phyloP scores from a whole-genome alignment of 768 basidiomycete genomes.

The Collybia sordida region DNA sequence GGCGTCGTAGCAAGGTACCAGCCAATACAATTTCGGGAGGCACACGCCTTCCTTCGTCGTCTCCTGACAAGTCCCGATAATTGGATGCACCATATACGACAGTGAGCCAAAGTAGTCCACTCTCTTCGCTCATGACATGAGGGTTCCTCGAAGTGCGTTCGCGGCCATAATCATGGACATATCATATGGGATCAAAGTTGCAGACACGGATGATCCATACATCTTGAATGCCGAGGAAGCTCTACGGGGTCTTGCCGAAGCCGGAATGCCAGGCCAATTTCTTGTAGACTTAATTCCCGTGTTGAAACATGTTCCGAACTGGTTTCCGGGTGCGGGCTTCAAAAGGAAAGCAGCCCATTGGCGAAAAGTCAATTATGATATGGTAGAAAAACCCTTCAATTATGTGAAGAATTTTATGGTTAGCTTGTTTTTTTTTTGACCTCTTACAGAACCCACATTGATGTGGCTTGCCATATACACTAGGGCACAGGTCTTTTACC shows the following conservation, averaged over 20 bases:
- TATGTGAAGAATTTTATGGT: slow-evolving; percentile 9
- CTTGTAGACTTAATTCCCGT: slow-evolving; percentile 17
- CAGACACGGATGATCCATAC: slow-evolving; percentile 21
- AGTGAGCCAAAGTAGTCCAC: slow-evolving; percentile 15
- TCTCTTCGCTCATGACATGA: neutral
- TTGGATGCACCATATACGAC: slow-evolving; percentile 22
- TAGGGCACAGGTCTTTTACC: neutral
- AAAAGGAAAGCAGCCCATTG: slow-evolving; percentile 38
- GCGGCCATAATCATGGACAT: slow-evolving; percentile 13
- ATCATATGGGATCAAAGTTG: slow-evolving; percentile 17
- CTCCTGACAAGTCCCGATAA: slow-evolving; percentile 20
- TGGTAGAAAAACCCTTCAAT: slow-evolving; percentile 33
- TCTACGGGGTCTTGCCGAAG: slow-evolving; percentile 15
- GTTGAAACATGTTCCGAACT: slow-evolving; percentile 41
- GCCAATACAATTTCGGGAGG: slow-evolving; percentile 17
- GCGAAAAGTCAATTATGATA: slow-evolving; percentile 27
- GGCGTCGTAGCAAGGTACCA: slow-evolving; percentile 17
- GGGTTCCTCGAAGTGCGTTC: neutral
- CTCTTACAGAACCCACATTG: neutral
- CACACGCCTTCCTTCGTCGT: slow-evolving; percentile 19
- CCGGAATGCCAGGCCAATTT: slow-evolving; percentile 19
- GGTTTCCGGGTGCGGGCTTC: slow-evolving; percentile 49
- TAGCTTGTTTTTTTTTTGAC: neutral
- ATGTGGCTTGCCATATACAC: neutral
- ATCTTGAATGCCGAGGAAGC: slow-evolving; percentile 22